Evolutionary conservation across 176 grass and related monocot genomes (phyloP), one percentile per base, ranked within the genome.

Genomic region (Carex pumila): DNA sequence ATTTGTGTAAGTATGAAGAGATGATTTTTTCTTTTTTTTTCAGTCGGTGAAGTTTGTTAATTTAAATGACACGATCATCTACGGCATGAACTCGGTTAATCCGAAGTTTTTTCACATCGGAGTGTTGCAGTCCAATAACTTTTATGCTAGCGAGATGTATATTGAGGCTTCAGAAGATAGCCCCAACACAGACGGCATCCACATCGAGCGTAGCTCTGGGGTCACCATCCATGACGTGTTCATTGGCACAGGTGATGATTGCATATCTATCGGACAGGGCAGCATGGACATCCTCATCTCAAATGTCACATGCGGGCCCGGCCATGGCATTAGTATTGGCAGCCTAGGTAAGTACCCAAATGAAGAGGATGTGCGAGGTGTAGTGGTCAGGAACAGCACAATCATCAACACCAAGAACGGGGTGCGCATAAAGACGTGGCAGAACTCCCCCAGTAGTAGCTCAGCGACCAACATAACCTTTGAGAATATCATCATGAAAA

Each of bases 81-180:
- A 50, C 9, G 61, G 80, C 7, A 43, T 97, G 74, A 88, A 62
- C 29, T 97, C 87, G 0, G 45, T 94, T 34, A 92, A 97, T 76
- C 89, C 87, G 59, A 97, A 94, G 79, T 97, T 97, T 83, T 97
- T 97, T 79, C 94, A 97, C 80, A 15, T 97, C 0, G 92, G 65
- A 5, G 29, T 92, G 25, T 60, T 97, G 13, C 3, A 36, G 4
- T 71, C 7, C 56, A 41, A 79, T 3, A 87, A 88, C 69, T 81
- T 88, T 29, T 1, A 5, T 55, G 87, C 85, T 4, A 83, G 5
- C 17, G 43, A 83, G 7, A 55, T 97, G n/a, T 65, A 45, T 21
- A 92, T 92, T 50, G 45, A 1, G 0, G 91, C 91, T 43, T 91
- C 91, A 1, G 19, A 31, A 31, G 76, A 36, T 60, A 93, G 93